Evolutionary conservation across 257 asterid species (phyloP).

Genomic region (Solanum lignicaule): DNA sequence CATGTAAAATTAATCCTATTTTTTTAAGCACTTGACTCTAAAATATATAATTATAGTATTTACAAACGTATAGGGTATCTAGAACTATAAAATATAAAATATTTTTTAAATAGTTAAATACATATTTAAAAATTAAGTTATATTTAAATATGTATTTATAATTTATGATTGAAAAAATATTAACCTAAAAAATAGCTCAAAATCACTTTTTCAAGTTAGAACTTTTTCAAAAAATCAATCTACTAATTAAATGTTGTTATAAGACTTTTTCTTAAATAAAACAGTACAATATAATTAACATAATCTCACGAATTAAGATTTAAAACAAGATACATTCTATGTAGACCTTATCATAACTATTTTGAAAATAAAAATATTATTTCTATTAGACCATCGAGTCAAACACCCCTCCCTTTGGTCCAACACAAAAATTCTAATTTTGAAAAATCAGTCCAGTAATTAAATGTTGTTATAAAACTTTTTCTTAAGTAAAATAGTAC

Average conservation of each 20-base stretch:
- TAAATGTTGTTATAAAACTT: not conserved
- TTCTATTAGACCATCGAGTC: not conserved
- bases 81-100: not conserved
- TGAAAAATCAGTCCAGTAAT: not conserved
- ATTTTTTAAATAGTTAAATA: too few relatives aligned
- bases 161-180: not conserved
- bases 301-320: not conserved
- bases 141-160: not conserved
- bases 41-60: not conserved
- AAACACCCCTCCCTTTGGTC: not conserved
- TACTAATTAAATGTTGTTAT: not conserved
- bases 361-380: not conserved
- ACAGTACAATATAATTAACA: not conserved
- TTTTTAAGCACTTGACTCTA: not conserved
- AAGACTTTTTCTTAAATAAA: not conserved
- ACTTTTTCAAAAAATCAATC: too few relatives aligned
- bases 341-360: not conserved
- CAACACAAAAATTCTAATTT: not conserved
- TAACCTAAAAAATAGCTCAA: not conserved
- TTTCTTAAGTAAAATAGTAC: too few relatives aligned
- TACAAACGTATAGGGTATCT: not conserved
- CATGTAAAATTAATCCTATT: not conserved
- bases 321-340: not conserved
- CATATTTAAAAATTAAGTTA: not conserved
- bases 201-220: not conserved